Base-by-base conservation (phyloP, 805 yeast species). In the Saccharomycopsis lassenensis region DNA sequence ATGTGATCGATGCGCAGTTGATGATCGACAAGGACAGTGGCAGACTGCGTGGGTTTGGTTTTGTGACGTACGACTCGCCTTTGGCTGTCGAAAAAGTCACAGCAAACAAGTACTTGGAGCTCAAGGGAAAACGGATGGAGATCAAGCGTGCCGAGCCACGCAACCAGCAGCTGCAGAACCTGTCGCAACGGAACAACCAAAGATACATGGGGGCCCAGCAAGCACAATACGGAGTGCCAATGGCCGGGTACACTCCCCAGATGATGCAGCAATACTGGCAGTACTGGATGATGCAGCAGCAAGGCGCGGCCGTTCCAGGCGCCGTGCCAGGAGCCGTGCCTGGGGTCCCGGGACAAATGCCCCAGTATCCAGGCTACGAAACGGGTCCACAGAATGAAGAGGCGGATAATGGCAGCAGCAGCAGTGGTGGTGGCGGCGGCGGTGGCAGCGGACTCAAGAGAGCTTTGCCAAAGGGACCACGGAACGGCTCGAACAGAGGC, bases 1-100 rank as follows among this genome's bases (percentile, higher is more conserved):
- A 75, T 28, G 87, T 89, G 40, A 81, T 89, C 49, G 97, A 91
- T 59, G 94, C 95, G 34, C 96, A 87, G 61, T 71, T 89, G 48
- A 89, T 89, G 98, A 72, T 89, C 48, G 96, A 89, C 58, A 91
- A 89, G 59, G 96, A 87, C 56, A 83, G 96, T 3, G 96, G 97
- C 41, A 74, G 94, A 52, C 85, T 95, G 2, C 74, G 97, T 62
- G 98, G 98, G 18, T 89, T 86, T 57, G 98, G 98, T 1, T 89
- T 89, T 57, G 86, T 89, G 45, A 89, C 98, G 10, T 89, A 81
- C 59, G 97, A 89, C 52, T 74, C 93, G 14, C 93, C 94, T 16
- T 87, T 80, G 31, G 95, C 95, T 11, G 95, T 89, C 30, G 96
- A 87, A 51, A 69, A 76, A 48, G 94, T 84, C 37, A 77, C 91